phyloP scores from a whole-genome alignment of 2,329 filamentous ascomycete species.

The Ceratocystis papillata region DNA sequence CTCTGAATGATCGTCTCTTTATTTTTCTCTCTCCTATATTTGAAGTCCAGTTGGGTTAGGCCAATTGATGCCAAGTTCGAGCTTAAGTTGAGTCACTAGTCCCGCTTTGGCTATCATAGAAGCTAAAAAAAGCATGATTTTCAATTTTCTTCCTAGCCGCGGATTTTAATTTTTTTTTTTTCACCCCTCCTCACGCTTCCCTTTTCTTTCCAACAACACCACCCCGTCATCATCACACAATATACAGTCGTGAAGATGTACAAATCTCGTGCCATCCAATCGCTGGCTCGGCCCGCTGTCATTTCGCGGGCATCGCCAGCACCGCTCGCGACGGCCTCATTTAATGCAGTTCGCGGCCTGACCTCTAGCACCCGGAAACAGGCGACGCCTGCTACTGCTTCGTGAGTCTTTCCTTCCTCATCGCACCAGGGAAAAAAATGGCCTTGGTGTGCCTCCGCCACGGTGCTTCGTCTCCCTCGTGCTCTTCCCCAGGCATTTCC shows the following conservation, averaged over 20 bases:
- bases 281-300: conserved; percentile 21
- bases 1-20: no score
- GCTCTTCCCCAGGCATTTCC: background rate
- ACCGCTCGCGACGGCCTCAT: conserved; percentile 23
- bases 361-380: conserved; percentile 26
- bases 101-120: no score
- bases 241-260: conserved; percentile 17
- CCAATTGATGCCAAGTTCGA: no score
- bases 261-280: conserved; percentile 23
- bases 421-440: background rate
- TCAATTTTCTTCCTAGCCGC: no score
- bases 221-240: background rate
- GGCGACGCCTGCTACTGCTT: conserved; percentile 21
- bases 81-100: no score
- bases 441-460: background rate
- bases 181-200: background rate
- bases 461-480: background rate
- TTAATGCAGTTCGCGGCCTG: conserved; percentile 20
- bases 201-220: background rate
- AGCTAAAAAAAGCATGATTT: no score
- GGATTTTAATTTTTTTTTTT: background rate
- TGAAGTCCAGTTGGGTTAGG: no score
- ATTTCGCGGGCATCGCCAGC: conserved; percentile 21
- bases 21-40: no score
- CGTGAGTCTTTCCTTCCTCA: conserved; percentile 19